phyloP scores from a whole-genome alignment of 2,329 filamentous ascomycete genomes.

The Cadophora sp. region DNA sequence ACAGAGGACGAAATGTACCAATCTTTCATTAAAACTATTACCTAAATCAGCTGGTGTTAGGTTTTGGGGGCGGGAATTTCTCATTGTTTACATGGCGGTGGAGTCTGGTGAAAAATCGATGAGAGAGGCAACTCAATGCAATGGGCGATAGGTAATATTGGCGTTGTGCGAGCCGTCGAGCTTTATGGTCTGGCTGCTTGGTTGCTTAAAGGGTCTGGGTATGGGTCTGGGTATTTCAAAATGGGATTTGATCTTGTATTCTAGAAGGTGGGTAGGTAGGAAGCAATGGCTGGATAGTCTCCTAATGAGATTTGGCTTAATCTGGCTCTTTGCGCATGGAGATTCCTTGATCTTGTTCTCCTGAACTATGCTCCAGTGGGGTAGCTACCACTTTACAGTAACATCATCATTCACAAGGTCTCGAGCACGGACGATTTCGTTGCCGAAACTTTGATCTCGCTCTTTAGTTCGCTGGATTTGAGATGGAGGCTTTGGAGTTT shows the following conservation, averaged over 20 bases:
- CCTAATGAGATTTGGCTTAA: not conserved
- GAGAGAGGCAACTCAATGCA: not conserved
- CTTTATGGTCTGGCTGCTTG: not conserved
- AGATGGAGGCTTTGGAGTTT: no score
- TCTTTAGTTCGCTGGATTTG: no score
- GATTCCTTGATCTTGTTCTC: no score
- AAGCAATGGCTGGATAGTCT: not conserved
- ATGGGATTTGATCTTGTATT: slow-evolving; percentile 5
- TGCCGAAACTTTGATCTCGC: no score
- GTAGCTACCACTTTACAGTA: no score
- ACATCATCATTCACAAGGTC: no score
- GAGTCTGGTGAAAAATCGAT: slow-evolving; percentile 19
- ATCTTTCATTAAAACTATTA: slow-evolving; percentile 49
- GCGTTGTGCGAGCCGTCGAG: not conserved
- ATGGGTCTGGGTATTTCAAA: slow-evolving; percentile 9
- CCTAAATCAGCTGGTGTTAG: slow-evolving; percentile 4
- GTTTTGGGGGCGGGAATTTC: not conserved
- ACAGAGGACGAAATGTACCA: slow-evolving; percentile 56
- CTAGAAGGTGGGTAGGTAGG: not conserved
- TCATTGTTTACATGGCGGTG: slow-evolving; percentile 21
- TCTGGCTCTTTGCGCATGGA: not conserved
- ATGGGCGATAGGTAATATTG: not conserved
- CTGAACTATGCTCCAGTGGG: no score
- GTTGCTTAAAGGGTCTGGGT: not conserved
- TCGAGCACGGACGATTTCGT: no score